These are phyloP conservation scores for Pythium aristosporum DNA, from an alignment of 352 stramenopile species.

Conservation along the genomic window DNA sequence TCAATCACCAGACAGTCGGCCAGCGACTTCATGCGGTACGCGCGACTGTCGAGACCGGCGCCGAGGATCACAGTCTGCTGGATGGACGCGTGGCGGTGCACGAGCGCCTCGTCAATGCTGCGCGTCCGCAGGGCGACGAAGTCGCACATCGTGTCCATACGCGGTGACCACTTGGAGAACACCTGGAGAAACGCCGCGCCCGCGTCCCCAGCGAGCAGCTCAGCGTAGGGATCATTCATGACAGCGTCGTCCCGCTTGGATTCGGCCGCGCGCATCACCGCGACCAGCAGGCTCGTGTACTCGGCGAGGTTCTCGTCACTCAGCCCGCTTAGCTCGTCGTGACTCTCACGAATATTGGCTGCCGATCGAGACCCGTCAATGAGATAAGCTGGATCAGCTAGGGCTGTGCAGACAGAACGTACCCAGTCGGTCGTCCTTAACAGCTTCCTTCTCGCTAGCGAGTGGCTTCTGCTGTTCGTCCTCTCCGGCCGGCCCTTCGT, in stretches of 20 bases:
- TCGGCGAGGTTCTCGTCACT: constrained; percentile 29
- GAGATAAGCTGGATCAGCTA: not conserved
- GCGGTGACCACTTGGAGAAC: constrained; percentile 25
- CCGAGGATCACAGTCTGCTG: constrained; percentile 56
- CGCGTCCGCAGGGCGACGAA: constrained; percentile 42
- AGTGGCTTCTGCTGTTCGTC: constrained; percentile 6
- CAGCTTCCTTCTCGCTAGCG: not conserved
- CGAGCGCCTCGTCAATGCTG: constrained; percentile 54
- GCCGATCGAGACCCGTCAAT: not conserved
- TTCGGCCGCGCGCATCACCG: constrained; percentile 42
- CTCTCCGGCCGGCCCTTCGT: constrained; percentile 1
- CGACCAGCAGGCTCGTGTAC: constrained; percentile 46
- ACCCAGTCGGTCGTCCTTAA: constrained; percentile 11
- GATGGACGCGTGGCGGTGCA: constrained; percentile 34
- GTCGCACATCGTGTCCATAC: constrained; percentile 6
- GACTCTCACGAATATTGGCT: constrained; percentile 10
- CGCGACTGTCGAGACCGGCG: constrained; percentile 47
- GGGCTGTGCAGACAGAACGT: not conserved
- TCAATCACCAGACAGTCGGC: constrained; percentile 45
- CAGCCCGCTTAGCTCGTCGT: constrained; percentile 17
- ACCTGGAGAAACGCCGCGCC: constrained; percentile 20
- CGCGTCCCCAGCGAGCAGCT: constrained; percentile 38
- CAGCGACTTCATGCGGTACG: constrained; percentile 46
- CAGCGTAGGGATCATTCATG: constrained; percentile 45
- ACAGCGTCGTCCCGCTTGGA: constrained; percentile 33